A percentile compares a stretch with the other conserved stretches of the same genome.
phyloP scores from a whole-genome alignment of 306 rosid genomes.

The Medicago truncatula region MtrunA17r5.0-ANR NC_053044.1:39693501-39694000 shows the following conservation, averaged over 20 bases:
- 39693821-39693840: conserved; percentile 6
- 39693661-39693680: no score
- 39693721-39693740: not conserved
- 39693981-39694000: not conserved
- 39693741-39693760: not conserved
- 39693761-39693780: conserved; percentile 4
- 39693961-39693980: not conserved
- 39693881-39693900: not conserved
- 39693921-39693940: not conserved
- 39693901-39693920: conserved; percentile 8
- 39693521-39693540: no score
- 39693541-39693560: no score
- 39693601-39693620: no score
- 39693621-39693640: no score
- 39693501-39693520: no score
- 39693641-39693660: no score
- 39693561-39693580: no score
- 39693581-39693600: no score
- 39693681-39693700: no score
- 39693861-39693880: not conserved
- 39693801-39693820: conserved; percentile 3
- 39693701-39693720: no score
- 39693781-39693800: not conserved
- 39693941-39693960: conserved; percentile 7
- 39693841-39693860: conserved; percentile 6